These are phyloP conservation scores for Flammula alnicola DNA, from an alignment of 1,284 basidiomycete genomes.

Conservation along the genomic window DNA sequence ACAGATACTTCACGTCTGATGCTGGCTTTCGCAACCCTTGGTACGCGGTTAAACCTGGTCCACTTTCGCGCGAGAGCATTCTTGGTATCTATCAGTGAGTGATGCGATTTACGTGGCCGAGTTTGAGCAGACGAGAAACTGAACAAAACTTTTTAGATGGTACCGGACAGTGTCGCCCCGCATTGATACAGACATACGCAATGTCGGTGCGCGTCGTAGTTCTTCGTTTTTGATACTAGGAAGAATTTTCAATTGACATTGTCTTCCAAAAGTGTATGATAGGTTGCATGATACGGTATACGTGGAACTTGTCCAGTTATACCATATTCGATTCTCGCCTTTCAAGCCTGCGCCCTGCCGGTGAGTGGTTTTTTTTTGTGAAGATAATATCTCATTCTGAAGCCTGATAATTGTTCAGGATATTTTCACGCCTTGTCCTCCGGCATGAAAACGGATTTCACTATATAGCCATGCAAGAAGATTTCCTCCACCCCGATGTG, in stretches of 20 bases:
- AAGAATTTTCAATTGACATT: background rate
- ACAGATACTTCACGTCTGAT: constrained; percentile 22
- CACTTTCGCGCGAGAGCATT: constrained; percentile 15
- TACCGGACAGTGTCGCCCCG: constrained; percentile 15
- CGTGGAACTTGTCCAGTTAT: constrained; percentile 5
- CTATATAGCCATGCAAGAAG: constrained; percentile 21
- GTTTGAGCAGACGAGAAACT: background rate
- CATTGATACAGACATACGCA: constrained; percentile 15
- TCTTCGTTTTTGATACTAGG: background rate
- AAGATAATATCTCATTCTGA: background rate
- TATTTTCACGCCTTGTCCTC: constrained; percentile 18
- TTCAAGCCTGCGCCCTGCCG: constrained; percentile 12
- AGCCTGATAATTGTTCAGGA: background rate
- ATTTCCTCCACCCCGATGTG: constrained; percentile 24
- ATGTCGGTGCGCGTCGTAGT: constrained; percentile 9
- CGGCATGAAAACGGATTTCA: constrained; percentile 17
- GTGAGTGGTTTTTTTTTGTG: constrained; percentile 3
- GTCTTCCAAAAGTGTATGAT: constrained; percentile 10
- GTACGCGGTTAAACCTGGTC: constrained; percentile 14
- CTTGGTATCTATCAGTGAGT: constrained; percentile 24
- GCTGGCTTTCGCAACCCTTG: constrained; percentile 21
- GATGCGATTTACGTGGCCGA: background rate
- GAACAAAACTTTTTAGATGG: constrained; percentile 17
- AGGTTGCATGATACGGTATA: constrained; percentile 4
- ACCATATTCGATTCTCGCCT: constrained; percentile 12